A percentile compares a stretch with the other conserved stretches of the same genome.
phyloP scores from a whole-genome alignment of 805 yeast species.

The Brettanomyces sp. region DNA sequence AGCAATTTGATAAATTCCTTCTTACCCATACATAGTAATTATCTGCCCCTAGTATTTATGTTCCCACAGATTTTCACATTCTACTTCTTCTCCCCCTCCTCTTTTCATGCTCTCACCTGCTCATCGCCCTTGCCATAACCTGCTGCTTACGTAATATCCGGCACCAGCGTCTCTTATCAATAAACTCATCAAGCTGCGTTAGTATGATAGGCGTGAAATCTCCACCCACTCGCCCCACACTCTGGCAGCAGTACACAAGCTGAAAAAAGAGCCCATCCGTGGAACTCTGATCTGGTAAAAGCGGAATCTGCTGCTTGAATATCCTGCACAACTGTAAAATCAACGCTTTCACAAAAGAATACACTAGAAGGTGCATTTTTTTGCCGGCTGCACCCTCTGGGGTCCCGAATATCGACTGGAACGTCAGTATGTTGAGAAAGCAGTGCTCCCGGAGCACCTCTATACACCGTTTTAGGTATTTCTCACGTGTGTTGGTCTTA shows the following conservation, averaged over 20 bases:
- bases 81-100: background rate
- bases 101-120: slow-evolving; percentile 6
- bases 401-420: slow-evolving; percentile 44
- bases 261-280: slow-evolving; percentile 71
- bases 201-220: slow-evolving; percentile 56
- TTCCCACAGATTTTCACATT: too few relatives aligned
- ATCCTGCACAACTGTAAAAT: slow-evolving; percentile 24
- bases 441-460: slow-evolving; percentile 82
- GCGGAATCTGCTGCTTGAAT: slow-evolving; percentile 21
- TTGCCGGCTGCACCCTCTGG: slow-evolving; percentile 12
- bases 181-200: slow-evolving; percentile 23
- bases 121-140: slow-evolving; percentile 21
- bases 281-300: slow-evolving; percentile 28
- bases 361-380: slow-evolving; percentile 22
- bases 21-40: too few relatives aligned
- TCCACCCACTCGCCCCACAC: slow-evolving; percentile 61
- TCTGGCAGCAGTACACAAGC: slow-evolving; percentile 80
- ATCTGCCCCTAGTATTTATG: too few relatives aligned
- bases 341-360: slow-evolving; percentile 29
- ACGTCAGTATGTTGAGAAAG: slow-evolving; percentile 62
- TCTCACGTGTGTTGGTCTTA: slow-evolving; percentile 40
- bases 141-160: slow-evolving; percentile 35
- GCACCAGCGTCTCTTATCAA: slow-evolving; percentile 1
- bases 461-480: slow-evolving; percentile 66
- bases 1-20: too few relatives aligned